phyloP scores from a whole-genome alignment of 2,329 filamentous ascomycete species.

The Fusarium pininemorale region DNA sequence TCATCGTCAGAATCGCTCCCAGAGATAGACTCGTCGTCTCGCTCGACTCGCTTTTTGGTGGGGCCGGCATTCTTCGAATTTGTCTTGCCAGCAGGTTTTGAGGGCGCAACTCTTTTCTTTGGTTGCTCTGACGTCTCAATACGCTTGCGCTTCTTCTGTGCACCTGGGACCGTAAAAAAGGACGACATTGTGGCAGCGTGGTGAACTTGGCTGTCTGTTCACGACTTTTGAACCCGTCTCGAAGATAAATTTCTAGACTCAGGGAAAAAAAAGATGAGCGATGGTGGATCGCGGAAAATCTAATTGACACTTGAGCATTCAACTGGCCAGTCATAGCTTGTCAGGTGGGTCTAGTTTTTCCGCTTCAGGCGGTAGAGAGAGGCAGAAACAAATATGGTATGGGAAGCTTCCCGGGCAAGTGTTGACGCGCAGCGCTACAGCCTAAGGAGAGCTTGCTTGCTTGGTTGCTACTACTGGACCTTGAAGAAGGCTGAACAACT shows the following conservation, averaged over 20 bases:
- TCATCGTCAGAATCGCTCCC: conserved; percentile 81
- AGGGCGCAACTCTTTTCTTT: conserved; percentile 66
- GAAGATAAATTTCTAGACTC: conserved; percentile 42
- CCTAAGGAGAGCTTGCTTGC: conserved; percentile 46
- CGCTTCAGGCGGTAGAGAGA: conserved; percentile 45
- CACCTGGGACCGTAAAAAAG: conserved; percentile 90
- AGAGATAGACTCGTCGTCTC: conserved; percentile 79
- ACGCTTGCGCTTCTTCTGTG: conserved; percentile 91
- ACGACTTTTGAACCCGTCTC: conserved; percentile 43
- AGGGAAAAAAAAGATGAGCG: conserved; percentile 54
- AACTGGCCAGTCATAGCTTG: conserved; percentile 38
- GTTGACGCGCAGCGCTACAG: conserved; percentile 52
- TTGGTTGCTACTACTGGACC: conserved; percentile 38
- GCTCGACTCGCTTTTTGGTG: conserved; percentile 58
- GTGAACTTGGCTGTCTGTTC: conserved; percentile 40
- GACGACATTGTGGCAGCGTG: conserved; percentile 76
- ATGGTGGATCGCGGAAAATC: conserved; percentile 41
- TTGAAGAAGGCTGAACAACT: conserved; percentile 35
- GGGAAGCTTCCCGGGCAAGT: conserved; percentile 38
- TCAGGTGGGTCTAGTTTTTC: conserved; percentile 44
- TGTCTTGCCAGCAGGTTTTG: conserved; percentile 55
- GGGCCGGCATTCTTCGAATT: conserved; percentile 51
- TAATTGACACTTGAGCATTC: background rate
- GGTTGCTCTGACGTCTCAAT: conserved; percentile 61
- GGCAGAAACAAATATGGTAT: conserved; percentile 43